A percentile compares a stretch with the other conserved stretches of the same genome.
phyloP scores from a whole-genome alignment of 441 rosid species.

The Erysimum cheiri region DNA sequence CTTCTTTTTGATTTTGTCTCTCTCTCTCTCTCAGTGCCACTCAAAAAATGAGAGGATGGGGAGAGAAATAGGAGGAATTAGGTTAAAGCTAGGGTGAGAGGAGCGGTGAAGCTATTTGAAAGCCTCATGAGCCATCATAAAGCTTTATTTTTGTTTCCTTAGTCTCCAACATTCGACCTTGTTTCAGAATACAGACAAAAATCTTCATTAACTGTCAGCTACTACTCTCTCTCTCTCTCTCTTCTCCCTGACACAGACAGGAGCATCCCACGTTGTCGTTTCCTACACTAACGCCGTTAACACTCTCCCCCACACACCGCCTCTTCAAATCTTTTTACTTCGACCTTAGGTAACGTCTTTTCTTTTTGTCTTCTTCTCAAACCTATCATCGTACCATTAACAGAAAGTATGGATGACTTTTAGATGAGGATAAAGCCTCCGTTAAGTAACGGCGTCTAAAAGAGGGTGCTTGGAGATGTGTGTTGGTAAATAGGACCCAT shows the following conservation, averaged over 20 bases:
- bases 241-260: constrained; percentile 36
- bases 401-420: neutral
- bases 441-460: constrained; percentile 35
- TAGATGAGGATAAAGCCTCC: constrained; percentile 23
- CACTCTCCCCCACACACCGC: constrained; percentile 33
- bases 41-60: constrained; percentile 32
- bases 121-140: constrained; percentile 53
- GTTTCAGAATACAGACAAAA: constrained; percentile 73
- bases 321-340: constrained; percentile 28
- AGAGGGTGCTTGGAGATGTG: constrained; percentile 36
- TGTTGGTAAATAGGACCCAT: constrained; percentile 35
- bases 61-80: constrained; percentile 26
- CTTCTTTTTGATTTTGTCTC: neutral
- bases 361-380: constrained; percentile 24
- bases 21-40: constrained; percentile 1
- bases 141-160: constrained; percentile 64
- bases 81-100: constrained; percentile 55
- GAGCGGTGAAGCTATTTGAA: constrained; percentile 74
- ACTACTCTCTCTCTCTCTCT: constrained; percentile 19
- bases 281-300: constrained; percentile 41
- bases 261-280: constrained; percentile 45
- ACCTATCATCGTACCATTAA: constrained; percentile 32
- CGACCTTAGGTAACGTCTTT: constrained; percentile 40
- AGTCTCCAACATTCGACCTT: constrained; percentile 77
- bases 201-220: constrained; percentile 39